Base-by-base conservation (phyloP, 2,329 filamentous ascomycete genomes). In the Exophiala mesophila region DNA sequence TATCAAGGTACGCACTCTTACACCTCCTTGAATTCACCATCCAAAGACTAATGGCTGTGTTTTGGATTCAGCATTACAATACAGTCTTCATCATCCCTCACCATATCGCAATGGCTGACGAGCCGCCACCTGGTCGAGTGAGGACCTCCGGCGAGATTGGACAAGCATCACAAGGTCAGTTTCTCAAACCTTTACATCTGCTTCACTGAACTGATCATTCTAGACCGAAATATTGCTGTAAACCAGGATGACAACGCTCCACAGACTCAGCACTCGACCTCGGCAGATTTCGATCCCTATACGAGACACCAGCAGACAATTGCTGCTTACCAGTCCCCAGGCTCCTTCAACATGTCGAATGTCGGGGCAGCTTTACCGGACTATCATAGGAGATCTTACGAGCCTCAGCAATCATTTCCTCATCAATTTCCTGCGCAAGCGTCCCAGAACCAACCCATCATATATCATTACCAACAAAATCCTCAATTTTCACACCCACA, bases 111-210 rank as follows among this genome's bases (percentile, higher is more conserved):
- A 61, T 59, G 57, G 52, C 42, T 38, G 54, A 57, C 37, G 53
- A 45, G 17, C 46, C 49, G 29, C 41, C 39, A 20, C 38, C 35
- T 36, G 36, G n/a, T n/a, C n/a, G n/a, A n/a, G n/a, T n/a, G n/a
- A 95, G 69, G 59, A 85, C 92, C 56, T 87, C 79, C 6, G 77
- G 64, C 39, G 24, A 50, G 48, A 44, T 47, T 33, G 18, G 34
- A n/a, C n/a, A n/a, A n/a, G n/a, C n/a, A n/a, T n/a, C n/a, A n/a
- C n/a, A n/a, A n/a, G n/a, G n/a, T n/a, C n/a, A n/a, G n/a, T n/a
- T n/a, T n/a, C n/a, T n/a, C n/a, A n/a, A n/a, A n/a, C n/a, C n/a
- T n/a, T n/a, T n/a, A n/a, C n/a, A n/a, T n/a, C n/a, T n/a, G n/a
- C n/a, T n/a, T n/a, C n/a, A 35, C 18, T 26, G 24, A 12, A 40